Conservation (phyloP, 148 eudicot species). For the Chenopodium suecicum region DNA sequence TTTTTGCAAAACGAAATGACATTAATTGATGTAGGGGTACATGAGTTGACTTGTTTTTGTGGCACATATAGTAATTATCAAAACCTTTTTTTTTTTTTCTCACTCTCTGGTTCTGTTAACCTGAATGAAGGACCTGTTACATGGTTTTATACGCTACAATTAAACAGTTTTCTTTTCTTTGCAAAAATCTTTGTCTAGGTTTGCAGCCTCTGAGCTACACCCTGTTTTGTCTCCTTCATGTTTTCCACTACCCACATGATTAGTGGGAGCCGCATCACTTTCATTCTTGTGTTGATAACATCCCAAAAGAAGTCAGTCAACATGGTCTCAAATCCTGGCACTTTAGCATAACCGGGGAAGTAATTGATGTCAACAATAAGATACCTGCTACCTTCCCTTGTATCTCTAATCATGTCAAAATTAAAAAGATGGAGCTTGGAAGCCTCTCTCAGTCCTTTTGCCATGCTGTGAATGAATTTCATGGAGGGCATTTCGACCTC, state of each 20-base stretch:
- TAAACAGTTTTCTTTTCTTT: background rate
- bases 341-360: slow-evolving; percentile 76
- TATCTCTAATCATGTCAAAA: slow-evolving; percentile 74
- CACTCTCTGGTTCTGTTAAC: too few species aligned
- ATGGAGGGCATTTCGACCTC: slow-evolving; percentile 45
- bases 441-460: slow-evolving; percentile 41
- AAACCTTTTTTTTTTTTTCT: background rate
- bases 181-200: background rate
- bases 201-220: background rate
- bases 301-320: slow-evolving; percentile 60
- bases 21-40: background rate
- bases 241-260: background rate
- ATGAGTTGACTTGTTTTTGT: background rate
- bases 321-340: slow-evolving; percentile 57
- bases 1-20: background rate
- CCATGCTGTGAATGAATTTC: slow-evolving; percentile 41
- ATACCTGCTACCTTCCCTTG: slow-evolving; percentile 30
- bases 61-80: background rate
- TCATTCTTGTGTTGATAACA: slow-evolving; percentile 21
- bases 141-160: background rate
- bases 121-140: background rate
- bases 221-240: background rate
- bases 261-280: background rate
- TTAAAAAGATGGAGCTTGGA: slow-evolving; percentile 62
- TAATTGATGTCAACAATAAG: slow-evolving; percentile 71